Evolutionary conservation across 352 stramenopile genomes (phyloP), one percentile per base, ranked within the genome.

Genomic region (Pythium folliculosum): DNA sequence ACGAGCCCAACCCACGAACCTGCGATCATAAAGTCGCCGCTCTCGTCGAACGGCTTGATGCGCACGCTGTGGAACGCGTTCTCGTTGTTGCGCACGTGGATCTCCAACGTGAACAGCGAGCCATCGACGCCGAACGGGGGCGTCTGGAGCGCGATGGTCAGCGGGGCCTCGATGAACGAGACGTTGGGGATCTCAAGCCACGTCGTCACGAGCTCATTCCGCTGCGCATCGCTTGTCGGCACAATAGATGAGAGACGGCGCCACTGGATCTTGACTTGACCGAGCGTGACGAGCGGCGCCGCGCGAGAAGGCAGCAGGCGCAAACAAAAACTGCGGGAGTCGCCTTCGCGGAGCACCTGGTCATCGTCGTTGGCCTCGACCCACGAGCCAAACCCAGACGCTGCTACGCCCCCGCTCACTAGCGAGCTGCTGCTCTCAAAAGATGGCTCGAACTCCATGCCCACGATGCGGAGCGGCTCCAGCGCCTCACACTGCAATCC

Each of bases 51-150:
- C 0, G 83, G 77, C 59, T 92, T 90, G 50, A 96, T 71, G 0
- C 77, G 81, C 22, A 96, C 60, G 37, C 78, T 88, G 65, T 94
- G 82, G 48, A 92, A 81, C 9, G 75, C 69, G 51, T 77, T 75
- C 32, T 92, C 83, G 64, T 94, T 92, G 77, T 96, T 96, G 30
- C 72, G 73, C 32, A 94, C 70, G 9, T 68, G 66, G 30, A 96
- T 69, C 35, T 86, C 73, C 64, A 94, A 77, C 30, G 68, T 65
- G 21, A 87, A 72, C 22, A 94, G 35, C 13, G 78, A 53, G 8
- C 86, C 86, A 51, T 94, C 82, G 14, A 91, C 67, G n/a, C 81
- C 88, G 72, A 90, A 96, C 30, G 80, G 64, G 21, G 88, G 88
- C 23, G 83, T 88, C 27, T 84, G 64, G 14, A 96, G 69, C 16